A percentile compares a stretch with the other conserved stretches of the same genome.
These are phyloP conservation scores for Monosporascus sp. DNA, from an alignment of 2,329 filamentous ascomycete species.

Conservation along the genomic window DNA sequence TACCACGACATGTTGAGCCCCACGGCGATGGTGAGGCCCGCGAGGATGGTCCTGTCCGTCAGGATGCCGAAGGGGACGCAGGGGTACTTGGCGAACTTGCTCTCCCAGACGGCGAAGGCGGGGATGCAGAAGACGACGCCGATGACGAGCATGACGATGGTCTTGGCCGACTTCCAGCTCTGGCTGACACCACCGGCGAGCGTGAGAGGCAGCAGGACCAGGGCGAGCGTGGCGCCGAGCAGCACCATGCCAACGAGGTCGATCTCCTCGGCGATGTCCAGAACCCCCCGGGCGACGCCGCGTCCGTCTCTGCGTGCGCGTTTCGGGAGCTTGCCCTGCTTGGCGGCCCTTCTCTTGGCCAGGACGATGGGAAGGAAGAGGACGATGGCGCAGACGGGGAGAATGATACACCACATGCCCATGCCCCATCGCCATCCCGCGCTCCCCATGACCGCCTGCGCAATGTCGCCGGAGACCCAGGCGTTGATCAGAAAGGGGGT, in stretches of 20 bases:
- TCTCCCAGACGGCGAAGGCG: constrained; percentile 44
- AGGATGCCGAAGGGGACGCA: constrained; percentile 57
- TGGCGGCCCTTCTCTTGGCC: constrained; percentile 47
- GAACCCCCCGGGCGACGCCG: constrained; percentile 19
- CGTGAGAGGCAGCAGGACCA: constrained; percentile 41
- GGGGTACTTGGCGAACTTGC: constrained; percentile 40
- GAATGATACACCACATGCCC: constrained; percentile 60
- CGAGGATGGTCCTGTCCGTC: constrained; percentile 61
- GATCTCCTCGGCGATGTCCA: constrained; percentile 41
- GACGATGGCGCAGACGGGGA: constrained; percentile 50
- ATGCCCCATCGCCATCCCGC: constrained; percentile 59
- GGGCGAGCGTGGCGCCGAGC: constrained; percentile 40
- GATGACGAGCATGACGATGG: constrained; percentile 41
- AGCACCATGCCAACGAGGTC: constrained; percentile 41
- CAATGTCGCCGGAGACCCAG: constrained; percentile 57
- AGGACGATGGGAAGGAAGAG: constrained; percentile 47
- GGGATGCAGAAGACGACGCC: constrained; percentile 43
- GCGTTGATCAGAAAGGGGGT: constrained; percentile 57
- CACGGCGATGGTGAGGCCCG: constrained; percentile 52
- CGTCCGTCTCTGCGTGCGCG: constrained; percentile 27
- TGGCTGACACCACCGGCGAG: constrained; percentile 37
- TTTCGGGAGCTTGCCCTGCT: constrained; percentile 39
- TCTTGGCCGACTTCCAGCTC: constrained; percentile 32
- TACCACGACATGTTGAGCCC: constrained; percentile 56
- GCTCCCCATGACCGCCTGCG: constrained; percentile 40